Base-by-base conservation (phyloP, 345 rosid genomes). In the Eucalyptus grandis region DNA sequence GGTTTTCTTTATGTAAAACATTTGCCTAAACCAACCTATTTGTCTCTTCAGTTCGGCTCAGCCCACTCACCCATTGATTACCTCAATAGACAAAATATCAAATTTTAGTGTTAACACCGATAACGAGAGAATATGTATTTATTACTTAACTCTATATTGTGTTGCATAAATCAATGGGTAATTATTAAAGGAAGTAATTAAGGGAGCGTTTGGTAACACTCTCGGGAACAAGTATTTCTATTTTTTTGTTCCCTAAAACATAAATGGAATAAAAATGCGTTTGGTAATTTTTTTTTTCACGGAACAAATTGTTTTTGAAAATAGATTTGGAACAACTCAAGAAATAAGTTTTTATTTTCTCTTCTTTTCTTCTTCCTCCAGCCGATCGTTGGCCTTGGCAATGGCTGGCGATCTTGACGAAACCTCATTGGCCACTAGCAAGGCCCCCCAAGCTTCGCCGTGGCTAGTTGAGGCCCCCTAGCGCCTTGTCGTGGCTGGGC, bases 291-390 rank as follows among this genome's bases (percentile, higher is more conserved):
- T 53, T 53, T 53, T 8, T 1, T 21, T 53, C 5, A 3, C 1
- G 0, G 2, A 53, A 53, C 1, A 53, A 53, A 53, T 53, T 53
- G 11, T 8, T 53, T 53, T 1, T 1, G 0, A 9, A 0, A 53
- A 21, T 53, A 53, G 26, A 53, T 53, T 21, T 53, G 11, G 0
- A 53, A 53, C 2, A 53, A 21, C 22, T 53, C 11, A 8, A 53
- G 58, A 53, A 53, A 53, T 21, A 53, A 19, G 9, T 53, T 53
- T 21, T 51, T 50, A 3, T 15, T 50, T 15, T 50, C 24, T 53
- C 26, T 21, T 53, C 58, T 24, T 53, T 21, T 53, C 26, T 21
- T 53, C 58, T 53, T 21, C 26, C 11, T 4, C 11, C 0, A 21
- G 1, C 4, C 0, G 2, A 4, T 53, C 11, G 1, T 9, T 0